Conservation (phyloP, 129 eudicot species). For the Heracleum sosnowskyi region DNA sequence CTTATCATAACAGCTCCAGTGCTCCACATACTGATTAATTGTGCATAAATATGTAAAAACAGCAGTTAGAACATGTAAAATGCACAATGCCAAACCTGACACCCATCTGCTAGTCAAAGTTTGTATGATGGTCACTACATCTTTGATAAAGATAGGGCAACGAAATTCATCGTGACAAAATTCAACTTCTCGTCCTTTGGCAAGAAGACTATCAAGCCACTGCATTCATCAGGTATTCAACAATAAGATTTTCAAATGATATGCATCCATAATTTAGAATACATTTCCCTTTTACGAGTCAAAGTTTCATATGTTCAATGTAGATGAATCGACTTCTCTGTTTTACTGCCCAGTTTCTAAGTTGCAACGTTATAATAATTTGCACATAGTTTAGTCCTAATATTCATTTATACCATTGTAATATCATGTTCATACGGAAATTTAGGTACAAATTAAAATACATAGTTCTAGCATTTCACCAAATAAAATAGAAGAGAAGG, state of each 20-base stretch:
- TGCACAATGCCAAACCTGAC: slow-evolving; percentile 46
- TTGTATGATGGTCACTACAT: slow-evolving; percentile 51
- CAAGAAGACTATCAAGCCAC: slow-evolving; percentile 87
- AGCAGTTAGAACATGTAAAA: not conserved
- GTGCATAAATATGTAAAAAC: not conserved
- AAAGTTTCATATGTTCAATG: too few relatives aligned
- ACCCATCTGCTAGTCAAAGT: slow-evolving; percentile 51
- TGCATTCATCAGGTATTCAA: slow-evolving; percentile 21
- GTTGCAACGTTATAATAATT: not conserved
- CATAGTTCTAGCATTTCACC: not conserved
- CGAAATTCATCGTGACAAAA: slow-evolving; percentile 83
- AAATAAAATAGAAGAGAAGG: not conserved
- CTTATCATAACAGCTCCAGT: not conserved
- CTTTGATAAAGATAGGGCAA: slow-evolving; percentile 74
- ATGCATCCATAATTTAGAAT: not conserved
- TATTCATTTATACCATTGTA: not conserved
- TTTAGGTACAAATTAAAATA: too few relatives aligned
- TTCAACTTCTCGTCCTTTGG: slow-evolving; percentile 52
- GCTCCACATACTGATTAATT: not conserved
- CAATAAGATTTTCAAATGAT: not conserved
- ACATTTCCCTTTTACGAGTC: not conserved
- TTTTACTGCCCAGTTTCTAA: too few relatives aligned
- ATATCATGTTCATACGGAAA: too few relatives aligned
- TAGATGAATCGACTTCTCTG: not conserved
- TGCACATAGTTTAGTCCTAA: not conserved